phyloP scores from a whole-genome alignment of 1,284 basidiomycete genomes.

The Ustilago trichophora region DNA sequence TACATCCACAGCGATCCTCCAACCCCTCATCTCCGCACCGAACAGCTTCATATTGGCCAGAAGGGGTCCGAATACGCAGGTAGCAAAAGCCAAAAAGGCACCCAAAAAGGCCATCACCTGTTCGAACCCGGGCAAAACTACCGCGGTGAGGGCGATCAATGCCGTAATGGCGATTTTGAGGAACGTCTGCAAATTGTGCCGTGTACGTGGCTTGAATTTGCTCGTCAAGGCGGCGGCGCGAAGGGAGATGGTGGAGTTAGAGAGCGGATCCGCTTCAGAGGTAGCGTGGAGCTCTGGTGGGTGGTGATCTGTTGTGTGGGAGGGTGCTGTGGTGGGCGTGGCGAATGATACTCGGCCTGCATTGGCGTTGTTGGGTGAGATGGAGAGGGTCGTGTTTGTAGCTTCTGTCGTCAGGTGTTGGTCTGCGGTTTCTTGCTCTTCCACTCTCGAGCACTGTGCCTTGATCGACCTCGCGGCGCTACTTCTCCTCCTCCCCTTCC shows the following conservation, averaged over 20 bases:
- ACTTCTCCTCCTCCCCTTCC: constrained; percentile 19
- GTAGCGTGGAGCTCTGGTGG: no score
- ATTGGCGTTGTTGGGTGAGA: constrained; percentile 18
- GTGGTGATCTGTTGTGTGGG: no score
- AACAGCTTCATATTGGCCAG: constrained; percentile 56
- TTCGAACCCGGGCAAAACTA: constrained; percentile 81
- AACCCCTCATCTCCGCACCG: constrained; percentile 27
- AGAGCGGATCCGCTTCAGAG: no score
- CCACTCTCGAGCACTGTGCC: neutral
- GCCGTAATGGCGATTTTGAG: constrained; percentile 49
- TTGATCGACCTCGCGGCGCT: constrained; percentile 2
- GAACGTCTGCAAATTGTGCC: constrained; percentile 9
- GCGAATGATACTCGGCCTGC: constrained; percentile 20
- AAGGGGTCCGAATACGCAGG: constrained; percentile 63
- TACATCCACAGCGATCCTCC: constrained; percentile 42
- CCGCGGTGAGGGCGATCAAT: constrained; percentile 54
- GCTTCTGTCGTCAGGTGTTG: constrained; percentile 5
- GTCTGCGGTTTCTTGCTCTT: no score
- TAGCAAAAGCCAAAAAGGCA: constrained; percentile 81
- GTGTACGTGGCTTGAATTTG: constrained; percentile 17
- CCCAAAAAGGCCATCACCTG: constrained; percentile 90
- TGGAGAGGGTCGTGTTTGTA: constrained; percentile 14
- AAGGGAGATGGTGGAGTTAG: constrained; percentile 41
- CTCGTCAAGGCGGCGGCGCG: constrained; percentile 21
- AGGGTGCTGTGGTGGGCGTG: no score